phyloP scores from a whole-genome alignment of 805 yeast species.

The Candida michaelii region DNA sequence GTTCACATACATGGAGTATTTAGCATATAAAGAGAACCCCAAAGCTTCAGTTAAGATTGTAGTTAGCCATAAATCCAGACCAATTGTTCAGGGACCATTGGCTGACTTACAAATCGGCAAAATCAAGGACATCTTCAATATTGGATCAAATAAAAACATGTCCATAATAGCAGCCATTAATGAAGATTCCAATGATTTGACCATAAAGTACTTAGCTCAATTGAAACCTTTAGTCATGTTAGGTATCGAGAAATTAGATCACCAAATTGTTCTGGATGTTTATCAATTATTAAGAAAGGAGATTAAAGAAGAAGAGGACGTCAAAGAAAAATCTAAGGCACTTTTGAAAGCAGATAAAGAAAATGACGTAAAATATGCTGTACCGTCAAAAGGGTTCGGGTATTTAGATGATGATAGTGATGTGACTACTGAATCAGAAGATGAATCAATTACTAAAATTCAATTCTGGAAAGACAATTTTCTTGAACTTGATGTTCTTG shows the following conservation, averaged over 20 bases:
- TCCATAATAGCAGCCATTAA: slow-evolving; percentile 18
- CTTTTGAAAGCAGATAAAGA: background rate
- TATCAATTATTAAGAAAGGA: slow-evolving; percentile 1
- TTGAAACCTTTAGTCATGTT: slow-evolving; percentile 28
- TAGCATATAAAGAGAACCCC: background rate
- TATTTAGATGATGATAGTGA: slow-evolving; percentile 21
- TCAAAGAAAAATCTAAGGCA: background rate
- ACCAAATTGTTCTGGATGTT: background rate
- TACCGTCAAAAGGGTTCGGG: slow-evolving; percentile 30
- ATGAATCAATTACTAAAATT: background rate
- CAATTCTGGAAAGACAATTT: slow-evolving; percentile 17
- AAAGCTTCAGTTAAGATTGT: background rate
- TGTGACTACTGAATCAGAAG: slow-evolving; percentile 6
- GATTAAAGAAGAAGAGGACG: background rate
- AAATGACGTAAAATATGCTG: background rate
- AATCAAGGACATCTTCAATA: slow-evolving; percentile 15
- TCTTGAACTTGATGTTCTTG: slow-evolving; percentile 6
- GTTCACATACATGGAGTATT: background rate
- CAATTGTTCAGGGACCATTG: slow-evolving; percentile 28
- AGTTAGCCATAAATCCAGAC: background rate
- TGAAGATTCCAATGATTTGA: slow-evolving; percentile 8
- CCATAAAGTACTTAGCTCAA: slow-evolving; percentile 22
- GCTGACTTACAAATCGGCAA: slow-evolving; percentile 9
- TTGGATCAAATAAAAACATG: slow-evolving; percentile 16
- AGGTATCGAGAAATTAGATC: background rate